Percentiles rank a stretch among this genome's conserved stretches.
Evolutionary conservation across 495 filamentous ascomycete genomes (phyloP).

Genomic region (Hamigera avellanea): DNA sequence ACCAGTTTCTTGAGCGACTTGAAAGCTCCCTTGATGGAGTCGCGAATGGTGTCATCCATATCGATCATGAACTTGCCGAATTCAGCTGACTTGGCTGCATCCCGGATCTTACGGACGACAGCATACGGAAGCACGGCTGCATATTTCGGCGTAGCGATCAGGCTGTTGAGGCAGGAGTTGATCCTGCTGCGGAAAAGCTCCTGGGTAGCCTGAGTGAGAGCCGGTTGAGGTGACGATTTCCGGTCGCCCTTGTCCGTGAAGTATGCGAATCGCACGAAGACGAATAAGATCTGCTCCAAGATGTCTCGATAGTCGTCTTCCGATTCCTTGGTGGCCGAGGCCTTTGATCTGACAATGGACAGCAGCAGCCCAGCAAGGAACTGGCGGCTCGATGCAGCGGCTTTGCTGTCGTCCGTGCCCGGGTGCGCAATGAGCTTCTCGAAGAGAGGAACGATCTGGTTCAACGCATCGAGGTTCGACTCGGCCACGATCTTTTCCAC

Average conservation of each 20-base stretch:
- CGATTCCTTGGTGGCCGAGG: constrained; percentile 20
- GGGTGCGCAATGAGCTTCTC: constrained; percentile 28
- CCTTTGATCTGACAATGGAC: constrained; percentile 30
- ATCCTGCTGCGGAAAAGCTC: constrained; percentile 59
- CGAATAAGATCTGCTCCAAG: constrained; percentile 28
- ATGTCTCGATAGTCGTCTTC: constrained; percentile 19
- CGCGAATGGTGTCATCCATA: constrained; percentile 48
- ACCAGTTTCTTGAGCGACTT: constrained; percentile 57
- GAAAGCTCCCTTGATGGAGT: constrained; percentile 48
- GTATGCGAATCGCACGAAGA: constrained; percentile 33
- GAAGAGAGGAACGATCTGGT: constrained; percentile 29
- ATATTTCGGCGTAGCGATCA: constrained; percentile 51
- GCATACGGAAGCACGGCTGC: constrained; percentile 35
- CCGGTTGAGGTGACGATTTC: constrained; percentile 22
- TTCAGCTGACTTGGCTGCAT: constrained; percentile 27
- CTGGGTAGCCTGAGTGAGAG: constrained; percentile 48
- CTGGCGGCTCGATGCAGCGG: constrained; percentile 33
- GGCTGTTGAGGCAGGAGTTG: constrained; percentile 53
- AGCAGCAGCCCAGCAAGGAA: constrained; percentile 36
- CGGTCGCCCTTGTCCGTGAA: constrained; percentile 18
- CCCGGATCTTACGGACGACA: constrained; percentile 41
- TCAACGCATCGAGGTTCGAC: constrained; percentile 39
- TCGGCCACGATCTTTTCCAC: constrained; percentile 60
- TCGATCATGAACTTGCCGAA: constrained; percentile 41
- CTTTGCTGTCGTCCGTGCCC: constrained; percentile 29